Evolutionary conservation across 345 rosid genomes (phyloP).

Genomic region (Hibiscus trionum): DNA sequence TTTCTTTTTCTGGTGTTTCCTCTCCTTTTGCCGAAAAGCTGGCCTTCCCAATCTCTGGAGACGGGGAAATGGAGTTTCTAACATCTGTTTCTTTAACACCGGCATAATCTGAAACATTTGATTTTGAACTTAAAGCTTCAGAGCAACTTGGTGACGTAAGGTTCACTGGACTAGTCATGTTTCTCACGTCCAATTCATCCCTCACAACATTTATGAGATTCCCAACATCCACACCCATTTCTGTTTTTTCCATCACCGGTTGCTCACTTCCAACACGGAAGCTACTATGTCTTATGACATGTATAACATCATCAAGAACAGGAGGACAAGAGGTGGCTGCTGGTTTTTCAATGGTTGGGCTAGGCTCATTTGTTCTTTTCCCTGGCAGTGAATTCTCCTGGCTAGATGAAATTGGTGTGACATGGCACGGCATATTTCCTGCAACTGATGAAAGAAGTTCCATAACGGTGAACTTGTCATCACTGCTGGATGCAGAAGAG

Average conservation of each 20-base stretch:
- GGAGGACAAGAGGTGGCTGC: no score
- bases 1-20: neutral
- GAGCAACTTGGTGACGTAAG: neutral
- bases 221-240: no score
- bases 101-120: neutral
- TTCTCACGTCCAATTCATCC: neutral
- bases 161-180: neutral
- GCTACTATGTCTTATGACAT: no score
- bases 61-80: neutral
- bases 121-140: neutral
- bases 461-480: neutral
- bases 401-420: no score
- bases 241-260: no score
- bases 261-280: no score
- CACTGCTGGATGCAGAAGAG: neutral
- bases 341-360: no score
- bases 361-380: no score
- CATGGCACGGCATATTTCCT: neutral
- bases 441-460: neutral
- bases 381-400: no score
- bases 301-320: no score
- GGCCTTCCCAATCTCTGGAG: neutral
- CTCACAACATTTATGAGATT: neutral
- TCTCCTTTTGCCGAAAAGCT: neutral
- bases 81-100: neutral